Evolutionary conservation across 257 asterid genomes (phyloP).

Genomic region (Penstemon barbatus): DNA sequence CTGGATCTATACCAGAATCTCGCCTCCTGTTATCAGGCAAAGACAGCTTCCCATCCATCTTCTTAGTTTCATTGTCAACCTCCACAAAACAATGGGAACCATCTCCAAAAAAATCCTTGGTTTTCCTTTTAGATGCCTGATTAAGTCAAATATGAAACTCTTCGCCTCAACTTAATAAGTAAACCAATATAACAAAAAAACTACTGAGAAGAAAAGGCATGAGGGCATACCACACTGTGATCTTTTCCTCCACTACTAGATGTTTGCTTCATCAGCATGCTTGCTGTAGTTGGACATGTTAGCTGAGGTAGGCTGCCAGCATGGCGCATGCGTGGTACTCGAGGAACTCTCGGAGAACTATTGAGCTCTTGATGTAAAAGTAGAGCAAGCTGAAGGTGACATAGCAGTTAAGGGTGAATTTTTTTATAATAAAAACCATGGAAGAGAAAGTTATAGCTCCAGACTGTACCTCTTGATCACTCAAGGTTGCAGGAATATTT

Average conservation of each 20-base stretch:
- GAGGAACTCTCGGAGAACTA: slow-evolving; percentile 97
- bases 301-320: slow-evolving; percentile 92
- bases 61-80: slow-evolving; percentile 63
- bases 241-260: slow-evolving; percentile 79
- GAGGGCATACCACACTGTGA: slow-evolving; percentile 54
- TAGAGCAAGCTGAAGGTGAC: slow-evolving; percentile 75
- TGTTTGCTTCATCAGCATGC: slow-evolving; percentile 69
- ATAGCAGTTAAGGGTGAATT: slow-evolving; percentile 20
- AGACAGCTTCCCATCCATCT: slow-evolving; percentile 50
- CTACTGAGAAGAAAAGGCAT: slow-evolving; percentile 19
- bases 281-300: slow-evolving; percentile 67
- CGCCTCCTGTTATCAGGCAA: slow-evolving; percentile 56
- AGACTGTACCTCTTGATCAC: slow-evolving; percentile 88
- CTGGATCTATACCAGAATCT: slow-evolving; percentile 48
- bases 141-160: slow-evolving; percentile 21
- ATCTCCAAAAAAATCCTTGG: slow-evolving; percentile 67
- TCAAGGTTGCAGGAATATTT: slow-evolving; percentile 64
- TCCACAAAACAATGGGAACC: slow-evolving; percentile 51
- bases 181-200: slow-evolving; percentile 25
- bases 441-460: neutral
- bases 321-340: slow-evolving; percentile 96
- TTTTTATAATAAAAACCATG: slow-evolving; percentile 12
- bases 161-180: slow-evolving; percentile 14
- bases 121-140: slow-evolving; percentile 71
- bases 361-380: slow-evolving; percentile 96